These are phyloP conservation scores for Echeveria elegans DNA, from an alignment of 164 flowering plant genomes.

Conservation along the genomic window DNA sequence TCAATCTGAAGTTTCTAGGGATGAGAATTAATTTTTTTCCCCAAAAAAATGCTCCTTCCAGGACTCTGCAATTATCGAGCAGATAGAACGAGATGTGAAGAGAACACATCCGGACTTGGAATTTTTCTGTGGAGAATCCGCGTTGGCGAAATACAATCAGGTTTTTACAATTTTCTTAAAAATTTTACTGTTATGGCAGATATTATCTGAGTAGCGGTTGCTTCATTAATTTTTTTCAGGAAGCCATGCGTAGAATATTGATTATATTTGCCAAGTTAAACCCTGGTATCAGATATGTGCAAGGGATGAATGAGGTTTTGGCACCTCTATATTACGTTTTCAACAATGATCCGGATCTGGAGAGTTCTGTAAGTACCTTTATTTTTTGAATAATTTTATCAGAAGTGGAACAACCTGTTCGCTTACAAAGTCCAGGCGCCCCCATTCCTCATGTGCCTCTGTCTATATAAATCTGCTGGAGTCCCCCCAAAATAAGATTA, in stretches of 20 bases:
- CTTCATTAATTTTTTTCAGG: slow-evolving; percentile 34
- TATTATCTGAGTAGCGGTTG: not conserved
- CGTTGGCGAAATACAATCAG: slow-evolving; percentile 73
- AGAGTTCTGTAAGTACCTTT: slow-evolving; percentile 52
- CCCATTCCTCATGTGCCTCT: not conserved
- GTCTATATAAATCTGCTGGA: not conserved
- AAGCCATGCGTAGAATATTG: slow-evolving; percentile 69
- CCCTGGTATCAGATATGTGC: slow-evolving; percentile 96
- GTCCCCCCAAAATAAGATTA: no score
- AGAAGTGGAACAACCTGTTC: not conserved
- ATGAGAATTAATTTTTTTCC: not conserved
- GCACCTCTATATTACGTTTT: slow-evolving; percentile 91
- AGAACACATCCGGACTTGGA: slow-evolving; percentile 97
- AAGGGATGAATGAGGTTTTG: slow-evolving; percentile 98
- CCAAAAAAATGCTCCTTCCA: slow-evolving; percentile 18
- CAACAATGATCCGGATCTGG: slow-evolving; percentile 80
- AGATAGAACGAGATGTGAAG: slow-evolving; percentile 94
- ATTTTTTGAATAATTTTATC: not conserved
- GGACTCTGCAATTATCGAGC: slow-evolving; percentile 92
- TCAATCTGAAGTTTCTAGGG: no score
- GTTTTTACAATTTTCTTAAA: slow-evolving; percentile 19
- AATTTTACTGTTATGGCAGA: not conserved
- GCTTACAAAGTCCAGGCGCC: not conserved
- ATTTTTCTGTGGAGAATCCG: slow-evolving; percentile 80
- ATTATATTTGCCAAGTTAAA: slow-evolving; percentile 91